phyloP scores from a whole-genome alignment of 1,139 yeast species.

The Arxiozyma telluris region DNA sequence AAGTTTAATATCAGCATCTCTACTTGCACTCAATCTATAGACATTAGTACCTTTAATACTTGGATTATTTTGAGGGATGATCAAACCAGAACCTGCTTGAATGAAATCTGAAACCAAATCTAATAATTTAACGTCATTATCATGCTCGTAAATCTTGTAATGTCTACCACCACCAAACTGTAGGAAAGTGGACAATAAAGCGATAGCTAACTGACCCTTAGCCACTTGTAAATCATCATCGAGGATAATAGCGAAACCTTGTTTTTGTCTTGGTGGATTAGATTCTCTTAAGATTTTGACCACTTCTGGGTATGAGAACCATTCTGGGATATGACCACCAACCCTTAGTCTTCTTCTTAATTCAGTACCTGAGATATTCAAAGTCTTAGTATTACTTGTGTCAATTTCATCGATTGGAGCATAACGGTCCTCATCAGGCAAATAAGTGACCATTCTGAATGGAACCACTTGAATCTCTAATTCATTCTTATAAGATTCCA shows the following conservation, averaged over 20 bases:
- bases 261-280: conserved; percentile 83
- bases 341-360: conserved; percentile 78
- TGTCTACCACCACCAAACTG: conserved; percentile 84
- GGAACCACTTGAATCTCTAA: conserved; percentile 87
- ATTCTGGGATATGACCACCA: conserved; percentile 84
- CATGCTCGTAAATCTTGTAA: conserved; percentile 49
- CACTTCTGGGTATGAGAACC: conserved; percentile 97
- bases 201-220: conserved; percentile 63
- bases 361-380: conserved; percentile 93
- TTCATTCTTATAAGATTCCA: conserved; percentile 66
- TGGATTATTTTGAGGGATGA: conserved; percentile 41
- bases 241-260: conserved; percentile 72
- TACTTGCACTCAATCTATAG: conserved; percentile 39
- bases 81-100: conserved; percentile 85
- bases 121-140: conserved; percentile 12
- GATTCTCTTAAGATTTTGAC: conserved; percentile 84
- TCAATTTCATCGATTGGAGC: conserved; percentile 93
- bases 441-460: conserved; percentile 91
- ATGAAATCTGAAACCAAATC: conserved; percentile 66
- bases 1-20: conserved; percentile 44
- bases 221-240: conserved; percentile 21
- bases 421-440: conserved; percentile 91
- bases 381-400: conserved; percentile 59
- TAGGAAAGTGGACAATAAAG: conserved; percentile 82
- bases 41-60: conserved; percentile 40